Base-by-base conservation (phyloP, 148 eudicot genomes). In the Arbutus unedo region DNA sequence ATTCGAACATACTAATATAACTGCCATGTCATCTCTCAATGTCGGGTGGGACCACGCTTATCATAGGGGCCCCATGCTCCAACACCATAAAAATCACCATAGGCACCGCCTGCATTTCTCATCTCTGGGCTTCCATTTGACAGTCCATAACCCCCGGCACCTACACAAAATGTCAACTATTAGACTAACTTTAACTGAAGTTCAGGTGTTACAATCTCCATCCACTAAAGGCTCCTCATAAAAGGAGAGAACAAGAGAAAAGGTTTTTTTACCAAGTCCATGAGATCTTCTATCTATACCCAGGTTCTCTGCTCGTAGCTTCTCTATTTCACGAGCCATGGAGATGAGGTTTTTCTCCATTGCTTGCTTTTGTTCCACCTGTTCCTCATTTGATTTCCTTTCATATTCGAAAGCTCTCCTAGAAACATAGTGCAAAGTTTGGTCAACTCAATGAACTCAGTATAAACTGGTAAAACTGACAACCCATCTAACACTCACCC, bases 301-400 rank as follows among this genome's bases (percentile, higher is more conserved):
- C 78, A 88, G 79, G 83, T 88, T 92, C 85, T 93, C 94, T 44
- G 91, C 88, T 83, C 91, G 93, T 59, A 95, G 93, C 87, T 91
- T 93, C 82, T 95, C 96, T 79, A 95, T 86, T 79, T 93, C 98
- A 74, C 92, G 93, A 85, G 93, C 93, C 93, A 92, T 87, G 71
- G 93, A 87, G 80, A 95, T 79, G 48, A 93, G 92, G 85, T 90
- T 92, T 84, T 91, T 91, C 91, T 95, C 98, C 93, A 95, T 90
- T 45, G 91, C 83, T 81, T 89, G 89, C 81, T 90, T 95, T 74
- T 93, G 97, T 67, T 87, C 87, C 76, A 85, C 74, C 81, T 89
- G 92, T 84, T 93, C 98, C 83, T 89, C 92, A 79, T 91, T 90
- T 84, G 93, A 84, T 88, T 93, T 93, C 88, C 91, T 95, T 84